Percentiles rank a stretch among this genome's conserved stretches.
Evolutionary conservation across 257 asterid genomes (phyloP).

Genomic region (Nicotiana sylvestris): DNA sequence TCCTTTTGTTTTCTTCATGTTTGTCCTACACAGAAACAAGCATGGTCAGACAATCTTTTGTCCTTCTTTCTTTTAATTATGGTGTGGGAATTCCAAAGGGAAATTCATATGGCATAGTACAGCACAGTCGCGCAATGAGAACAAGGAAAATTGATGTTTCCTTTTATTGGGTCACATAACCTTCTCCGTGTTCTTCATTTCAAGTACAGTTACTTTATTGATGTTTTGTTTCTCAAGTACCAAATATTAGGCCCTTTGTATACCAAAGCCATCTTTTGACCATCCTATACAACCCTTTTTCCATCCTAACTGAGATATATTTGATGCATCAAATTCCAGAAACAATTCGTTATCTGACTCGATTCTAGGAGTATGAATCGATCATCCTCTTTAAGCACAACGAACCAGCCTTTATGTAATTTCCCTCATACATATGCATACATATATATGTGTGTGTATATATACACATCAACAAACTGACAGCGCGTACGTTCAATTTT

Average conservation of each 20-base stretch:
- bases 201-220: background rate
- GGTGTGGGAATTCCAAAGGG: background rate
- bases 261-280: background rate
- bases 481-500: background rate
- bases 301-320: background rate
- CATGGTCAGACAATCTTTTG: background rate
- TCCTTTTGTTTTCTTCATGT: slow-evolving; percentile 46
- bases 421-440: background rate
- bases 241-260: background rate
- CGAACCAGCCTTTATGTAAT: background rate
- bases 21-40: slow-evolving; percentile 45
- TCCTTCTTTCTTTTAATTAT: background rate
- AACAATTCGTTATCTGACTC: background rate
- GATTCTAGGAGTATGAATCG: background rate
- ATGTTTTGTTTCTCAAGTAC: background rate
- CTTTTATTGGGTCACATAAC: background rate
- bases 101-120: background rate
- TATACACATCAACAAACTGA: background rate
- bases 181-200: background rate
- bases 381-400: background rate
- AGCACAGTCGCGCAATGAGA: background rate
- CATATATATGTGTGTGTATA: background rate
- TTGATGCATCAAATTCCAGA: background rate
- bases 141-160: background rate
- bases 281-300: background rate